Base-by-base conservation (phyloP, 352 stramenopile genomes). In the Aphanomyces cochlioides region DNA sequence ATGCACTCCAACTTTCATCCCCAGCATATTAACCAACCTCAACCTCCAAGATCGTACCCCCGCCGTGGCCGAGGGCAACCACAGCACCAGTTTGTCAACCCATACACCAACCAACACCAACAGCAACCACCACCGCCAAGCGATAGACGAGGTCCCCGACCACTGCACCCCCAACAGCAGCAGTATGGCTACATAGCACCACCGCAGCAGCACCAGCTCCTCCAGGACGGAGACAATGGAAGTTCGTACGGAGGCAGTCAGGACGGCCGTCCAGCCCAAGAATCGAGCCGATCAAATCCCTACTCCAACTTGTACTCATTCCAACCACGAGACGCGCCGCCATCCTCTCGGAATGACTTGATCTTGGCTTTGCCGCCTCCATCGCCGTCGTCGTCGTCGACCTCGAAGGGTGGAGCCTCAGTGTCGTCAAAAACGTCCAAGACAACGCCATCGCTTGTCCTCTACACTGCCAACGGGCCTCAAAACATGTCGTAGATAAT, bases 141-240 rank as follows among this genome's bases (percentile, higher is more conserved):
- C 28, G 28, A 28, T 28, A 28, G 28, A 28, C 28, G 28, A 28
- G 28, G 28, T 28, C 28, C 28, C 28, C 28, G 28, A 28, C 28
- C 28, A 2, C 0, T 28, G 28, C 28, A 28, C 28, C 28, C 28
- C 28, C 28, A 28, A 28, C 50, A 58, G 7, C n/a, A n/a, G n/a
- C 50, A 58, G 50, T 58, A 58, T 34, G 50, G 50, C 13, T 58
- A 58, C n/a, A 58, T 58, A 8, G 28, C 39, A 40, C n/a, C 28
- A 28, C 50, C 28, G n/a, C 8, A 34, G 8, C 50, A 58, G n/a
- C 50, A 58, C n/a, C 50, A 58, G 2, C 37, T 21, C 50, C 50
- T 58, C 50, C 50, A 58, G 2, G 50, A 58, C n/a, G n/a, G 2
- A 12, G 50, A 58, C 50, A 34, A 34, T 28, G 28, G 28, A 10